Conservation (phyloP, 768 basidiomycete genomes). For the Scleroderma bovista region DNA sequence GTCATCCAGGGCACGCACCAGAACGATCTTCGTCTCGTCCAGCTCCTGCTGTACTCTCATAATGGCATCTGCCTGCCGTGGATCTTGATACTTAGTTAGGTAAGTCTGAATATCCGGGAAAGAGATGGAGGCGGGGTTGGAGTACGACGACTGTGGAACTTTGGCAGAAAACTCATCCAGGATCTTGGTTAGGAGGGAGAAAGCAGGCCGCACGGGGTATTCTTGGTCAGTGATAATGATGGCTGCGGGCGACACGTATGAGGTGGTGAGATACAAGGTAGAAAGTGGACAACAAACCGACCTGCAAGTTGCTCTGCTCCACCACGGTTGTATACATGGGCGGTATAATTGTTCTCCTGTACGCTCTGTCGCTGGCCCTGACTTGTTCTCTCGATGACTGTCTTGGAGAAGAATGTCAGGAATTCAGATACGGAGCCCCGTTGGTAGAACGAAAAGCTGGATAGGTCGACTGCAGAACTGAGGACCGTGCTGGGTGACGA, state of each 20-base stretch:
- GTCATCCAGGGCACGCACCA: conserved; percentile 49
- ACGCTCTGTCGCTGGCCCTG: conserved; percentile 90
- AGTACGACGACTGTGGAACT: conserved; percentile 66
- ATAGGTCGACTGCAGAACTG: conserved; percentile 69
- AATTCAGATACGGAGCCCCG: conserved; percentile 84
- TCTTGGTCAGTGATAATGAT: conserved; percentile 94
- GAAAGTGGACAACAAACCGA: conserved; percentile 29
- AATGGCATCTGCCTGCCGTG: conserved; percentile 93
- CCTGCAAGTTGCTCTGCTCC: conserved; percentile 84
- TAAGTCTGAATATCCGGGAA: conserved; percentile 77
- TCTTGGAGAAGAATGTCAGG: conserved; percentile 90
- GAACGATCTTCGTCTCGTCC: conserved; percentile 97
- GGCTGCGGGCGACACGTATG: conserved; percentile 37
- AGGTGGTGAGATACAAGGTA: conserved; percentile 4
- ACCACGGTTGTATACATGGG: conserved; percentile 89
- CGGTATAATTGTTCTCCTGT: conserved; percentile 89
- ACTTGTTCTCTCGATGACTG: conserved; percentile 82
- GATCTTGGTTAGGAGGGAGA: conserved; percentile 88
- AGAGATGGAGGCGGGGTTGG: conserved; percentile 59
- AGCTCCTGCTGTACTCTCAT: conserved; percentile 98
- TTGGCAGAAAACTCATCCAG: conserved; percentile 88
- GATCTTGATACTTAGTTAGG: conserved; percentile 93
- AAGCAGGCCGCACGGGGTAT: conserved; percentile 94
- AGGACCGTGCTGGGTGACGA: conserved; percentile 62
- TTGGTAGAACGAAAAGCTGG: conserved; percentile 93